Base-by-base conservation (phyloP, 345 rosid species). In the Populus nigra region DNA sequence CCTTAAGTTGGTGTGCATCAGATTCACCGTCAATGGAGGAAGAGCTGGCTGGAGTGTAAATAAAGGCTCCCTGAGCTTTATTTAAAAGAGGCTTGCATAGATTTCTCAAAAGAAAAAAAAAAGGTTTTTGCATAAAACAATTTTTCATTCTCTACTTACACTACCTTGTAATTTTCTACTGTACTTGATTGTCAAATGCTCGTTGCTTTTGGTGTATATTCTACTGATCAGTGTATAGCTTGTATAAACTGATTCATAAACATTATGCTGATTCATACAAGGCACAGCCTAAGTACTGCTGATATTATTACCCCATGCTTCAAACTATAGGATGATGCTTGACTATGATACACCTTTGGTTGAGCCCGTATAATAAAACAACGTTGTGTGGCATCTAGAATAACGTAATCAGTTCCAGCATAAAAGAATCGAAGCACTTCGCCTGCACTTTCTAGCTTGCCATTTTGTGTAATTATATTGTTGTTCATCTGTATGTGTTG, bases 1-100 rank as follows among this genome's bases (percentile, higher is more conserved):
- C 85, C 85, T 68, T 82, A 31, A 84, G 71, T 66, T 66, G 74
- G 31, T 80, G 65, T 74, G 33, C 59, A 27, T 61, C 43, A 11
- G 39, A 53, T 55, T 71, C 70, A 53, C 69, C 71, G 59, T 81
- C 65, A 22, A 77, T 50, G 82, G 71, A 66, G 74, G 50, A 70
- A 65, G 73, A 73, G 76, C 57, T 5, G 65, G 65, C 57, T 4
- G 59, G 75, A 53, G 67, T 71, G 81, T 82, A 78, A 77, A 78
- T 82, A 84, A 75, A 77, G 43, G 70, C 68, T 38, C 63, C 50
- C 82, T 73, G 36, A 57, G 75, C 79, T 65, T 75, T 65, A 68
- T 36, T 29, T 29, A 59, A 68, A 72, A 23, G 63, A n/a, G 63
- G 23, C 29, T 9, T 23, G 63, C 63, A n/a, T 57, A 10, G 63